Evolutionary conservation across 129 eudicot genomes (phyloP), one percentile per base, ranked within the genome.

Genomic region (Smallanthus sonchifolius): DNA sequence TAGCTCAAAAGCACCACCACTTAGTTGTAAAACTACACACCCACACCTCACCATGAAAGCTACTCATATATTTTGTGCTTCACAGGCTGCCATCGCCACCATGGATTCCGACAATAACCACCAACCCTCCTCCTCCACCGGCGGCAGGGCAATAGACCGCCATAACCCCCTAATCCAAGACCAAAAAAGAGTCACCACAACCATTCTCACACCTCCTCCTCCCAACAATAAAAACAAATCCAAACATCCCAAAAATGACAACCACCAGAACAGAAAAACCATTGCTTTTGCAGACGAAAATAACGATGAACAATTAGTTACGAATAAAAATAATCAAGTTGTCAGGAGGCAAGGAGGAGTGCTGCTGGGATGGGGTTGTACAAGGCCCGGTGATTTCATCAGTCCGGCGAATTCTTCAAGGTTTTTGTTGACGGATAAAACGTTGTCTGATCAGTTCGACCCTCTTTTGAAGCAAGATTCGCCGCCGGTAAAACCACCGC

Each of bases 91-190:
- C 77, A 67, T 65, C 67, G 51, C 61, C 51, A 79, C 39, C 80
- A 81, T 77, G 83, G 85, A 79, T 39, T 52, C 78, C 67, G 45
- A 59, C 77, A 71, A 52, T 11, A 69, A 57, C 10, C 64, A 59
- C 32, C 73, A 70, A 20, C 70, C 83, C 2, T n/a, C 85, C 38
- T 80, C 86, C 14, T 38, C 82, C 69, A 56, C 70, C 71, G 68
- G 85, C 44, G 84, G 95, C 75, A 91, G 91, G 14, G 85, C 96
- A 60, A 87, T 92, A 68, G 98, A 92, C 89, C 90, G 98, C 19
- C 81, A 87, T 81, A 92, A 92, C 79, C 98, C 98, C 67, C 86
- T 92, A 35, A 90, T 92, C 56, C 80, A 84, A 30, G 95, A 92
- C 79, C 67, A 86, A n/a, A 76, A 79, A 40, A 83, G 94, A 73